Evolutionary conservation across 768 basidiomycete species (phyloP).

Genomic region (Psilocybe cubensis): DNA sequence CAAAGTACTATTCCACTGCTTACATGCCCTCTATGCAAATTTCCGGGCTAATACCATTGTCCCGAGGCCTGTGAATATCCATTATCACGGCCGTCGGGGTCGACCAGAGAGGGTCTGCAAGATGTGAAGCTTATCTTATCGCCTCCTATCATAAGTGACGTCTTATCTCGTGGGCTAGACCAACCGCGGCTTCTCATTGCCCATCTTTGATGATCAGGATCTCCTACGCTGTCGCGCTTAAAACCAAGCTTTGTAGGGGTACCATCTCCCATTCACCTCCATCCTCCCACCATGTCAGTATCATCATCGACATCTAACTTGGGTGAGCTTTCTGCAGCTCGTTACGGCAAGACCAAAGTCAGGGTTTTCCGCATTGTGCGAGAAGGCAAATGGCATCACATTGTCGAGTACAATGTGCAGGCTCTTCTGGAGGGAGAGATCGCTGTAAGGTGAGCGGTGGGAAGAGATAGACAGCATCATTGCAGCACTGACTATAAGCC

Average conservation of each 20-base stretch:
- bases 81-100: not conserved
- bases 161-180: not conserved
- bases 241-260: not conserved
- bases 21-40: too few species aligned
- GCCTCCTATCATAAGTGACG: not conserved
- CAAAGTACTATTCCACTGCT: too few species aligned
- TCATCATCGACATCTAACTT: conserved; percentile 5
- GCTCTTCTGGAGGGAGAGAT: conserved; percentile 85
- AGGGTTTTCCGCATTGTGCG: conserved; percentile 87
- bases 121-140: not conserved
- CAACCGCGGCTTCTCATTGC: not conserved
- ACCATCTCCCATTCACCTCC: not conserved
- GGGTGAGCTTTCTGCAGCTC: conserved; percentile 44
- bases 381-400: conserved; percentile 62
- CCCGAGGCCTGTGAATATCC: too few species aligned
- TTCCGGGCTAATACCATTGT: too few species aligned
- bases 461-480: not conserved
- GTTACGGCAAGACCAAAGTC: conserved; percentile 90
- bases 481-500: not conserved
- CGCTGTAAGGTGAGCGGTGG: conserved; percentile 59
- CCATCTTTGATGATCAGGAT: not conserved
- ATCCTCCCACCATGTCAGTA: conserved; percentile 4
- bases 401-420: conserved; percentile 86
- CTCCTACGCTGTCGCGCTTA: not conserved
- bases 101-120: not conserved